Conservation (phyloP, 2,329 filamentous ascomycete species). For the Colletotrichum coccodes region DNA sequence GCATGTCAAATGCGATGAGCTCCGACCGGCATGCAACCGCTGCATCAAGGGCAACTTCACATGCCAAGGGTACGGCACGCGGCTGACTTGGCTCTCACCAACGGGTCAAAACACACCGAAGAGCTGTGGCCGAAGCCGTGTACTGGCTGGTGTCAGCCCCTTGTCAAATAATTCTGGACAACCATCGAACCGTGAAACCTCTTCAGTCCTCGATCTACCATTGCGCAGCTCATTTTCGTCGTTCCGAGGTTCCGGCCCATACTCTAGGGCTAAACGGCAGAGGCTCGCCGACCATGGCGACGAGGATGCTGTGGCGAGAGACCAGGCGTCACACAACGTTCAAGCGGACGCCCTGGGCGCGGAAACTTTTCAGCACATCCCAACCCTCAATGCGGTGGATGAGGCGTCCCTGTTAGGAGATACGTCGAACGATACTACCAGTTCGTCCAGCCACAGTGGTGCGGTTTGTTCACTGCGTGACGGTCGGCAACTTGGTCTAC, state of each 20-base stretch:
- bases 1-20: slow-evolving; percentile 48
- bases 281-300: not conserved
- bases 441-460: not conserved
- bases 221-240: not conserved
- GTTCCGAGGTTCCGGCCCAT: not conserved
- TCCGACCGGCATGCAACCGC: slow-evolving; percentile 39
- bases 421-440: too few species aligned
- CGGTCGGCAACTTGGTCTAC: not conserved
- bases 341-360: too few species aligned
- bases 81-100: slow-evolving; percentile 8
- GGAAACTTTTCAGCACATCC: not conserved
- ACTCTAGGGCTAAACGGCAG: not conserved
- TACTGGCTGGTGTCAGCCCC: not conserved
- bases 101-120: not conserved
- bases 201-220: too few species aligned
- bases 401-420: not conserved
- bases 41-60: slow-evolving; percentile 1
- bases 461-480: not conserved
- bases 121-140: not conserved
- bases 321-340: not conserved
- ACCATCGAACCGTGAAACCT: too few species aligned
- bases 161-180: not conserved
- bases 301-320: not conserved
- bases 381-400: too few species aligned
- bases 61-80: slow-evolving; percentile 13